phyloP scores from a whole-genome alignment of 1,284 basidiomycete species.

The Porphyrellus sp. region DNA sequence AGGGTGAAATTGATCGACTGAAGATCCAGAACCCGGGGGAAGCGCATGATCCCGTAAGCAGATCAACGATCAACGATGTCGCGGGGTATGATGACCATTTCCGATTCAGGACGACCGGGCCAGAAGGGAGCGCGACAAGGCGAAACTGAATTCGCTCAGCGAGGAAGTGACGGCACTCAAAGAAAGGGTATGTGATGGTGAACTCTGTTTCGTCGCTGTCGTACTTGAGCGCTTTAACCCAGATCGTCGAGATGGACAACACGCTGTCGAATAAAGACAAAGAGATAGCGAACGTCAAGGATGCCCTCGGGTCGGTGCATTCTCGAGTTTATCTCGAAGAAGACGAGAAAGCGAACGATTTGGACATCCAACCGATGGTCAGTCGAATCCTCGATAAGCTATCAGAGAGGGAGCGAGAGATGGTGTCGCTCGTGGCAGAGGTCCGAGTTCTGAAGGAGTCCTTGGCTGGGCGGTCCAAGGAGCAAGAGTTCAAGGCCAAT shows the following conservation, averaged over 20 bases:
- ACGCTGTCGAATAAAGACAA: conserved; percentile 59
- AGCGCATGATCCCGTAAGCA: conserved; percentile 54
- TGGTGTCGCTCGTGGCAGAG: conserved; percentile 50
- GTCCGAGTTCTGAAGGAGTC: conserved; percentile 53
- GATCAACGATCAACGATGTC: neutral
- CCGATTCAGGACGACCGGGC: conserved; percentile 66
- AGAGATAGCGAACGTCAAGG: conserved; percentile 74
- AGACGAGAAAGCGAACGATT: conserved; percentile 47
- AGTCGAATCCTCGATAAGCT: conserved; percentile 68
- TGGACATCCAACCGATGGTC: conserved; percentile 73
- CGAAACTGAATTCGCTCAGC: conserved; percentile 71
- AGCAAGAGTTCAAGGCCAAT: conserved; percentile 68
- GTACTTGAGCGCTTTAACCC: conserved; percentile 2
- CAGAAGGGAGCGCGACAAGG: conserved; percentile 70
- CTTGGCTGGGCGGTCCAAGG: conserved; percentile 53
- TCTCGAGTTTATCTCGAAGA: conserved; percentile 63
- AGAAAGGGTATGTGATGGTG: conserved; percentile 49
- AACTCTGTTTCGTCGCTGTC: neutral
- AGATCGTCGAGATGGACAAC: conserved; percentile 58
- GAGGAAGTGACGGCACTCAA: conserved; percentile 78
- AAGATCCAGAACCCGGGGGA: conserved; percentile 57
- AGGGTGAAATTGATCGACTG: conserved; percentile 67
- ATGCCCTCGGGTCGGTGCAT: conserved; percentile 82
- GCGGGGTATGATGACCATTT: neutral
- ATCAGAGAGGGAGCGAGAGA: conserved; percentile 68